Evolutionary conservation across 345 rosid genomes (phyloP).

Genomic region (Hibiscus mutabilis): DNA sequence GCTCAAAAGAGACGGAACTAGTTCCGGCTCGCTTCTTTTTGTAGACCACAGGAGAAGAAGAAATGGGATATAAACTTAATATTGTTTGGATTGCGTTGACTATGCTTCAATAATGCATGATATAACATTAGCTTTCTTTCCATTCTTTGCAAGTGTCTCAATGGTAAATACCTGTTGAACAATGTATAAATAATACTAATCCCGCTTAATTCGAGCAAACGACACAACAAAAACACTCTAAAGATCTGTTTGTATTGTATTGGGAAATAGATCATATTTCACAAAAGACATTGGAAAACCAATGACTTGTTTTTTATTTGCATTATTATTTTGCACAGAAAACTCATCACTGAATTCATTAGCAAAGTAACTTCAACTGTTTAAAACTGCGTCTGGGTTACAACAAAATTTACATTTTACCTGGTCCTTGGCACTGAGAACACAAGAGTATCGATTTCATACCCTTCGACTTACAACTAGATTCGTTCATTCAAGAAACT

Average conservation of each 20-base stretch:
- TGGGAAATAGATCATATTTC: too few species aligned
- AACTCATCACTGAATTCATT: background rate
- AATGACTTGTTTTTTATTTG: too few species aligned
- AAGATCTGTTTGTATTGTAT: too few species aligned
- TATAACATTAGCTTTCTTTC: background rate
- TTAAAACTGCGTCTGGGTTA: background rate
- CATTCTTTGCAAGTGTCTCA: too few species aligned
- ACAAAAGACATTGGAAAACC: too few species aligned
- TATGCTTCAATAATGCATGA: background rate
- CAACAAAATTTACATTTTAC: background rate
- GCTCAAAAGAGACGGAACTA: background rate
- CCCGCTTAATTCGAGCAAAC: too few species aligned
- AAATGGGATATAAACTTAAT: constrained; percentile 2
- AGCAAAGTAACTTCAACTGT: background rate
- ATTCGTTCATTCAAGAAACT: background rate
- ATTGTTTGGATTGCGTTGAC: background rate
- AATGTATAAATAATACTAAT: too few species aligned
- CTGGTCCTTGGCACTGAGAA: constrained; percentile 8
- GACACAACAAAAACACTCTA: too few species aligned
- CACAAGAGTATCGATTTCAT: background rate
- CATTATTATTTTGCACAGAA: background rate
- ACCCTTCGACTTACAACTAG: constrained; percentile 9
- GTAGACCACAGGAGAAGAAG: background rate
- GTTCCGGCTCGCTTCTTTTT: background rate
- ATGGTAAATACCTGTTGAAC: too few species aligned